Evolutionary conservation across 495 filamentous ascomycete genomes (phyloP), one percentile per base, ranked within the genome.

Genomic region (Penicillium roqueforti): DNA sequence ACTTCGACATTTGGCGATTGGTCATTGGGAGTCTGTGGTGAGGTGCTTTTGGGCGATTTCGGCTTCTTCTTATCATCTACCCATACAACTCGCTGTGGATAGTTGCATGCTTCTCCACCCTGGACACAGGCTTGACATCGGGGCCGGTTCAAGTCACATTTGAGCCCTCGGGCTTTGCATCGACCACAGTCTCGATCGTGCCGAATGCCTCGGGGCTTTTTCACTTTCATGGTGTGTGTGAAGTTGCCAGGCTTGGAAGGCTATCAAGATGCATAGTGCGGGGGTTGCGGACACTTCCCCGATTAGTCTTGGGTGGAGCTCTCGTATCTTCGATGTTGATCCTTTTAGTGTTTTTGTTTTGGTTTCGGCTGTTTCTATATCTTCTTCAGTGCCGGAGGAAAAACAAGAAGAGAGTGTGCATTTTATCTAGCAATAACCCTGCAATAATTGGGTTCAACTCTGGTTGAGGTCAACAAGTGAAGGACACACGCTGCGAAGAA

Each of bases 41-140:
- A 32, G 4, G 40, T 13, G 0, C 22, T 13, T 3, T 32, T 47
- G 28, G 47, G 52, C 44, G 44, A n/a, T 28, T 44, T 43, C 37
- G 44, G 18, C 32, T 42, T 13, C 31, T 49, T 55, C 23, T 62
- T 59, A 32, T 60, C 58, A 11, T 59, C 55, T 38, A 65, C 59
- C 68, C 68, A 71, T 36, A 68, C 57, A n/a, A 71, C 67, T 50
- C 68, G 36, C 29, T 67, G 68, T 1, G 68, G 68, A 41, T 69
- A 71, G 6, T 57, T 53, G 46, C 68, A 71, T 16, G 62, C 20
- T 25, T 55, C 44, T 47, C 59, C 60, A 20, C 26, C 32, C 26
- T 66, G 58, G 38, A 60, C 47, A 26, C 68, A 71, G 25, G 56
- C 53, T 29, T 60, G 62, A 37, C 68, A 71, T 22, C 62, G 62